A percentile compares a stretch with the other conserved stretches of the same genome.
Evolutionary conservation across 2,329 filamentous ascomycete species (phyloP).

Genomic region (Teratosphaeria pseudoeucalypti): DNA sequence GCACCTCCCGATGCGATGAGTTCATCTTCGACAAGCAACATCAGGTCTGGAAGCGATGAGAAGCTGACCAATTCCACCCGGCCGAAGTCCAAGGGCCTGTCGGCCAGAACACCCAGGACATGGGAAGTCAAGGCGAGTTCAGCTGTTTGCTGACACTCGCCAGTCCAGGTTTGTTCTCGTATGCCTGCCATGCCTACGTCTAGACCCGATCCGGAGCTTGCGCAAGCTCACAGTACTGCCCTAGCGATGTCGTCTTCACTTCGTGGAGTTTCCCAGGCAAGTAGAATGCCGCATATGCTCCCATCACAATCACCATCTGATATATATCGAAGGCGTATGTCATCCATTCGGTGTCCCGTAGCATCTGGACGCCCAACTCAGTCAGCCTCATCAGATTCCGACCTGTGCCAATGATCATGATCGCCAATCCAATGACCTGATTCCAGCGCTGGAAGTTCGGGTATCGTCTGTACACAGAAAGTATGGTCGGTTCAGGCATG

Average conservation of each 20-base stretch:
- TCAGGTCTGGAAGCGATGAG: background rate
- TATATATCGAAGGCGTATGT: background rate
- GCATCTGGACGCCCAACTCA: background rate
- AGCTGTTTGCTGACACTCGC: background rate
- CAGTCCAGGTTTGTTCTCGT: background rate
- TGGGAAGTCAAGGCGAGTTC: background rate
- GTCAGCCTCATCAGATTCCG: background rate
- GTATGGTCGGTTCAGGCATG: background rate
- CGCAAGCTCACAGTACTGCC: background rate
- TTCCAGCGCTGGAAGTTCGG: background rate
- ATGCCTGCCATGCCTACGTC: background rate
- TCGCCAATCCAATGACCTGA: background rate
- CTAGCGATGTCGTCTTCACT: background rate
- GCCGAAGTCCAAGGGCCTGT: background rate
- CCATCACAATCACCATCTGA: background rate
- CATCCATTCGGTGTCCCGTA: background rate
- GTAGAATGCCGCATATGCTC: background rate
- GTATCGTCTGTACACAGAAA: background rate
- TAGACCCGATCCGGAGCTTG: background rate
- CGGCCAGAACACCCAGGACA: background rate
- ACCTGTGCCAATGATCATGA: background rate
- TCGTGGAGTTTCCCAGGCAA: background rate
- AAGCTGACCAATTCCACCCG: background rate
- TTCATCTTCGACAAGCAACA: too few species aligned
- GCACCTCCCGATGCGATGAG: too few species aligned